A percentile compares a stretch with the other conserved stretches of the same genome.
phyloP scores from a whole-genome alignment of 805 yeast genomes.

The Naumovozyma baii region DNA sequence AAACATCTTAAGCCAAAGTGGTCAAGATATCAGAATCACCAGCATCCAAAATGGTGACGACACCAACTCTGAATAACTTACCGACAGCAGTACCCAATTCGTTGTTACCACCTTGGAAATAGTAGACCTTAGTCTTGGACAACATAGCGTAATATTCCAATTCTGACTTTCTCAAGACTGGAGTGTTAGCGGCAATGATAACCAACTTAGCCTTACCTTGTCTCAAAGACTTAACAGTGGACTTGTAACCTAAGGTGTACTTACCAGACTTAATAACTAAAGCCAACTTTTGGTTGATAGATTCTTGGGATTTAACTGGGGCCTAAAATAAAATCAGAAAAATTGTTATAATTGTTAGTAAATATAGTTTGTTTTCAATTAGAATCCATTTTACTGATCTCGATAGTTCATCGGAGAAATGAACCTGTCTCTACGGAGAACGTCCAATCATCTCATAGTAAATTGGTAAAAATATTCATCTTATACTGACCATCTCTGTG shows the following conservation, averaged over 20 bases:
- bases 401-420: too few species aligned
- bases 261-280: conserved; percentile 98
- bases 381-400: background rate
- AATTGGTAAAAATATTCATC: conserved; percentile 3
- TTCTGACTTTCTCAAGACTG: conserved; percentile 99
- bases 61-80: conserved; percentile 99
- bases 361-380: background rate
- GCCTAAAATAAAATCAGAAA: conserved; percentile 54
- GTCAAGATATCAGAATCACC: conserved; percentile 99
- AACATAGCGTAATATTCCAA: conserved; percentile 99
- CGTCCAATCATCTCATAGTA: background rate
- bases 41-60: conserved; percentile 88
- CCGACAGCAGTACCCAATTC: conserved; percentile 99
- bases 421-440: too few species aligned
- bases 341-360: conserved; percentile 8
- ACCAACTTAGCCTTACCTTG: conserved; percentile 98
- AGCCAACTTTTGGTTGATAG: conserved; percentile 96
- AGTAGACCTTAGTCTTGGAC: conserved; percentile 91
- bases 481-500: conserved; percentile 97
- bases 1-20: conserved; percentile 35
- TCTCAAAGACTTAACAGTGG: conserved; percentile 96
- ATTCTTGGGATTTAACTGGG: conserved; percentile 85
- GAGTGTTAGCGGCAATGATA: conserved; percentile 98
- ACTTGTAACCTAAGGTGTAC: conserved; percentile 99
- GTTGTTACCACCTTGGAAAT: conserved; percentile 99